Percentiles rank a stretch among this genome's conserved stretches.
Evolutionary conservation across 148 eudicot genomes (phyloP).

Genomic region (Rheum nobile): DNA sequence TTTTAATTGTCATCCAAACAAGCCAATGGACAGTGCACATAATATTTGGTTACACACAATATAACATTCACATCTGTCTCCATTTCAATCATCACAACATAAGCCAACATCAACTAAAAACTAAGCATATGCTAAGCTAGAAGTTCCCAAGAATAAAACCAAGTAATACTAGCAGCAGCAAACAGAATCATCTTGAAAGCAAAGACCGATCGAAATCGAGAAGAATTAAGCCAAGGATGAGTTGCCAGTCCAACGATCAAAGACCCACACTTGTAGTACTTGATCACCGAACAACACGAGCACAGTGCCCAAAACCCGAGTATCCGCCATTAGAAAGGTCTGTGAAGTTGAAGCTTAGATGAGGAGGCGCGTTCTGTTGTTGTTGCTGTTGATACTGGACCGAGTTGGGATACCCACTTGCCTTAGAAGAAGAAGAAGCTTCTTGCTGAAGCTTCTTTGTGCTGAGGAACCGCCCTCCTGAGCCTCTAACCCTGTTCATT

Average conservation of each 20-base stretch:
- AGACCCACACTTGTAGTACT: too few species aligned
- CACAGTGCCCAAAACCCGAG: slow-evolving; percentile 27
- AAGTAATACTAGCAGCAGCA: background rate
- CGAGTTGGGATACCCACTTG: slow-evolving; percentile 7
- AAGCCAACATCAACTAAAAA: background rate
- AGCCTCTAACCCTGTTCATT: slow-evolving; percentile 72
- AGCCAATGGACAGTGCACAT: too few species aligned
- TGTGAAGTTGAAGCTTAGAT: slow-evolving; percentile 3
- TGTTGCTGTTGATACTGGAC: background rate
- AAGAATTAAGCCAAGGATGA: slow-evolving; percentile 74
- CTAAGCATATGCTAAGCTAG: background rate
- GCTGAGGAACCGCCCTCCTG: slow-evolving; percentile 84
- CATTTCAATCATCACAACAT: background rate
- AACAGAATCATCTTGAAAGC: background rate
- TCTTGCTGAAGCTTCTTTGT: slow-evolving; percentile 39
- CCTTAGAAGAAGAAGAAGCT: background rate
- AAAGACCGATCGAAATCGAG: background rate
- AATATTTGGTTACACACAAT: background rate
- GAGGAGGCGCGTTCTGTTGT: slow-evolving; percentile 1
- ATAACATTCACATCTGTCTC: background rate
- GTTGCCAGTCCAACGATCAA: too few species aligned
- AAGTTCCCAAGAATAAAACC: background rate
- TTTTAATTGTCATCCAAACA: too few species aligned
- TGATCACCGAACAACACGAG: slow-evolving; percentile 45
- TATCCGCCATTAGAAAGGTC: slow-evolving; percentile 16